Percentiles rank a stretch among this genome's conserved stretches.
phyloP scores from a whole-genome alignment of 108 stramenopile species.

The Cyclotella distinguenda region DNA sequence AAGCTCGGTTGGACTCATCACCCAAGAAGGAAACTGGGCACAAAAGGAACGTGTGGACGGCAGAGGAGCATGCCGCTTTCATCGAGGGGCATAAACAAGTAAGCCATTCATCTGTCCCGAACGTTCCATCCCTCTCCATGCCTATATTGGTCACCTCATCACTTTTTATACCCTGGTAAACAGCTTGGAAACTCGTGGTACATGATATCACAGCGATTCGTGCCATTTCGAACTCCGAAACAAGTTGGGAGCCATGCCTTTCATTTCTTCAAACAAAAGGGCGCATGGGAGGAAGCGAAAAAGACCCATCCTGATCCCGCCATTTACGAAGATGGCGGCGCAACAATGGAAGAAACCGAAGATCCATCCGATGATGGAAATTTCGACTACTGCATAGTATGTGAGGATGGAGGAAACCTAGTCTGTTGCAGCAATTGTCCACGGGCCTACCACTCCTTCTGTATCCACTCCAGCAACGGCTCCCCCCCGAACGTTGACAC shows the following conservation, averaged over 20 bases:
- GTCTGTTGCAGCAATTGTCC: conserved; percentile 41
- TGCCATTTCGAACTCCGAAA: conserved; percentile 8
- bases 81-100: conserved; percentile 13
- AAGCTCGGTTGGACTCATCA: too few relatives aligned
- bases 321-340: neutral
- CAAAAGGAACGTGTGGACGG: conserved; percentile 67
- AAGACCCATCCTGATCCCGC: neutral
- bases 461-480: conserved; percentile 27
- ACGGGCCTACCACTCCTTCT: conserved; percentile 31
- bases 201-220: neutral
- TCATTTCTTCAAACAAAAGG: neutral
- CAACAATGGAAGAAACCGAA: neutral
- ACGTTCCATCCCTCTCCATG: neutral
- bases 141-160: neutral
- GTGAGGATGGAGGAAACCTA: conserved; percentile 29
- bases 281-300: neutral
- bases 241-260: conserved; percentile 13
- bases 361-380: conserved; percentile 34
- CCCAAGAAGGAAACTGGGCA: conserved; percentile 49
- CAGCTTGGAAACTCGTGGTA: conserved; percentile 8
- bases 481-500: neutral
- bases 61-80: conserved; percentile 89
- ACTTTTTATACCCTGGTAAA: neutral
- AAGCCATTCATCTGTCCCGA: neutral
- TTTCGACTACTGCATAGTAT: conserved; percentile 39